Evolutionary conservation across 2,329 filamentous ascomycete genomes (phyloP).

Genomic region (Dactylellina haptotyla): DNA sequence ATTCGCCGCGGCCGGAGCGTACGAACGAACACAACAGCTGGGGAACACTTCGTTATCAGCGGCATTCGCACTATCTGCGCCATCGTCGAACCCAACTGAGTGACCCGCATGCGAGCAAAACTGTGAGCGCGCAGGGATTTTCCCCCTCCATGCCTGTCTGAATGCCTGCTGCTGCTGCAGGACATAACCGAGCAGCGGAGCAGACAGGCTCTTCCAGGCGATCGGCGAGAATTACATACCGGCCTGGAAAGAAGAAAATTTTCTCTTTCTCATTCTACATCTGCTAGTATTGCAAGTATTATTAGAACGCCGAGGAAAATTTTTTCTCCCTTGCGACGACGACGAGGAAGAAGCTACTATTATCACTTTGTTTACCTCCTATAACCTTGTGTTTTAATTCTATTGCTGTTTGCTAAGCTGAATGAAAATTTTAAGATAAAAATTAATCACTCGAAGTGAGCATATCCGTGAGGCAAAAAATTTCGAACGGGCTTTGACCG

Average conservation of each 20-base stretch:
- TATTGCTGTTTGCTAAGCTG: too few species aligned
- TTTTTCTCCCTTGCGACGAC: background rate
- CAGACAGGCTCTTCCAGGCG: constrained; percentile 3
- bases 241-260: constrained; percentile 32
- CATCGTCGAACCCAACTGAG: background rate
- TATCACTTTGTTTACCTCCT: background rate
- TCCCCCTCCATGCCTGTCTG: background rate
- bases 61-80: background rate
- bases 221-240: constrained; percentile 13
- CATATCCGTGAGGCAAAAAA: constrained; percentile 4
- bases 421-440: too few species aligned
- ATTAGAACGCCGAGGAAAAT: background rate
- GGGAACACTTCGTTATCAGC: constrained; percentile 4
- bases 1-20: constrained; percentile 31
- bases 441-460: too few species aligned
- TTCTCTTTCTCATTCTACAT: background rate
- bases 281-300: background rate
- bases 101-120: background rate
- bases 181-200: constrained; percentile 42
- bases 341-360: background rate
- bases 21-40: too few species aligned
- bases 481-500: background rate
- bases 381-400: too few species aligned
- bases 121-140: background rate
- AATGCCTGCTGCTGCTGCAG: constrained; percentile 11